Evolutionary conservation across 2,329 filamentous ascomycete genomes (phyloP).

Genomic region (Xylariaceae sp.): DNA sequence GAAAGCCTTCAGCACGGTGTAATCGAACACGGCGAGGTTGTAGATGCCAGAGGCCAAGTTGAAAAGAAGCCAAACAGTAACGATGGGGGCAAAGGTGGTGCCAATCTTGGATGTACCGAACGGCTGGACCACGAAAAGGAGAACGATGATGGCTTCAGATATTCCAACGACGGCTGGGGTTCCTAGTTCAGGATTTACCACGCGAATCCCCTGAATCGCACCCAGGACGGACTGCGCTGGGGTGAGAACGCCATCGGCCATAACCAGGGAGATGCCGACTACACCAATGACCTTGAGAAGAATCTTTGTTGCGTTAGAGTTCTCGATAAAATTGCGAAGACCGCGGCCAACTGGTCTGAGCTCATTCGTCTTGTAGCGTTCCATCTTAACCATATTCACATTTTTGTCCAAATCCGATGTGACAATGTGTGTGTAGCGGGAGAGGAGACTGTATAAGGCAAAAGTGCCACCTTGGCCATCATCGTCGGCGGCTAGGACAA

Average conservation of each 20-base stretch:
- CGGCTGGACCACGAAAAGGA: constrained; percentile 2
- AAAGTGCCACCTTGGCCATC: constrained; percentile 9
- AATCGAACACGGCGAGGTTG: constrained; percentile 7
- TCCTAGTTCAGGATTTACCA: constrained; percentile 2
- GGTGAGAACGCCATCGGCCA: constrained; percentile 11
- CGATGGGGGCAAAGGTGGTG: constrained; percentile 4
- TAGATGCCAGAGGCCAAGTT: constrained; percentile 8
- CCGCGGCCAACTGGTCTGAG: constrained; percentile 1
- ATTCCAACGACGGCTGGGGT: constrained; percentile 6
- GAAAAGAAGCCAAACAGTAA: constrained; percentile 8
- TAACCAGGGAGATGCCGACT: constrained; percentile 7
- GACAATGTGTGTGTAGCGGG: constrained; percentile 8
- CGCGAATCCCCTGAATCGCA: constrained; percentile 9
- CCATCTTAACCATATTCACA: background rate
- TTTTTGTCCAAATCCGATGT: background rate
- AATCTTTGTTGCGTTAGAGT: background rate
- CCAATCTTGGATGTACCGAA: constrained; percentile 7
- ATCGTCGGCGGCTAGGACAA: constrained; percentile 4
- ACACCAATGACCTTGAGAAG: constrained; percentile 5
- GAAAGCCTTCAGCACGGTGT: constrained; percentile 10
- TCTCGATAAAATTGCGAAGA: background rate
- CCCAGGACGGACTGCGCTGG: constrained; percentile 8
- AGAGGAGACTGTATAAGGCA: constrained; percentile 8
- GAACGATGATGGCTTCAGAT: constrained; percentile 2
- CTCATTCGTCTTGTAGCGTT: constrained; percentile 6